Base-by-base conservation (phyloP, 2,329 filamentous ascomycete genomes). In the Phialophora verrucosa region DNA sequence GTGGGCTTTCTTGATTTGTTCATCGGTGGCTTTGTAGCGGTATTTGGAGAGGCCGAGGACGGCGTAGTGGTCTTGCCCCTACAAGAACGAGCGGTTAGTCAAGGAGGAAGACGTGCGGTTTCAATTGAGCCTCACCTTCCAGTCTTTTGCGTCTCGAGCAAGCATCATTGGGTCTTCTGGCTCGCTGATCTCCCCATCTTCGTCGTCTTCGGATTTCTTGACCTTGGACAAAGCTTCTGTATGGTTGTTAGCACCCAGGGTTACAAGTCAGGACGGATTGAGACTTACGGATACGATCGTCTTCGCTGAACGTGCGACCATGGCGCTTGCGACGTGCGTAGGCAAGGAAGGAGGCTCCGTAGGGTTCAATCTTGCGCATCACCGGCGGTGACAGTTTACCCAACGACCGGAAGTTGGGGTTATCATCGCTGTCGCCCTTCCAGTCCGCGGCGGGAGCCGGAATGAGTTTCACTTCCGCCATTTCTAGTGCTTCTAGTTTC, bases 1-100 rank as follows among this genome's bases (percentile, higher is more conserved):
- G 84, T 99, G 94, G 73, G 96, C 95, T 75, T 92, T 91, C 87
- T 97, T 98, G 85, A 99, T 98, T 84, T 98, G 94, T 73, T 98
- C 94, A 81, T 97, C 93, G 66, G 92, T 97, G 62, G 95, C 96
- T 81, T 88, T 91, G 84, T 86, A 95, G 75, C 95, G 91, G 85
- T 96, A 94, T 82, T 93, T 96, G 77, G 90, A 91, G 71, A 99
- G 84, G 70, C 95, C 95, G 66, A 99, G 90, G 63, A 99, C 91
- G 75, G 95, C 93, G 82, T 99, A 99, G 83, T 99, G 95, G 77
- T 99, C 95, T 88, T 99, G 95, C 72, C 84, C 85, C 91, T 96
- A 71, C 25, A 47, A 7, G 6, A n/a, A 5, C 38, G 17, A 44
- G 38, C 6, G 17, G 51, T 32, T 54, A 20, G 20, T 20, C 4